Evolutionary conservation across 805 yeast species (phyloP), one percentile per base, ranked within the genome.

Genomic region (Candida odintsovae): DNA sequence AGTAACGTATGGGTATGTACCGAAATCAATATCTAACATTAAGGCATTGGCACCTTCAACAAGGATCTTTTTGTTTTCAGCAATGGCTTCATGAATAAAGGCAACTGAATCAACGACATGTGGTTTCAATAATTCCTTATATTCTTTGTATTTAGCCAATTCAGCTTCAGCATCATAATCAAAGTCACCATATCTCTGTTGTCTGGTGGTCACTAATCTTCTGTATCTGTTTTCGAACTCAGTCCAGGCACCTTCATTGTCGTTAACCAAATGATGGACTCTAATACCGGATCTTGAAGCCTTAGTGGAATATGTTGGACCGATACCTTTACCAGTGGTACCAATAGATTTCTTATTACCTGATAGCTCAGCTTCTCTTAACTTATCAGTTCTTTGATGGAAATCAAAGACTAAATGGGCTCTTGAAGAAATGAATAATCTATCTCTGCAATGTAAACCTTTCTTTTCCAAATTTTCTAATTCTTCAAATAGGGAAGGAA

Each of bases 1-100:
- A 9, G 99, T 94, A 49, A 94, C 99, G 62, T 80, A 94, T 40
- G 99, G 99, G 66, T 92, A 94, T 49, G 99, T 94, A 70, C 99
- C 99, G 63, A 87, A 92, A 69, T 94, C 99, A 55, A 94, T 78
- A 69, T 94, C 99, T 66, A 94, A 80, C 97, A 94, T 90, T 56
- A 94, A 75, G 22, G 99, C 99, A 63, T 94, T 94, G 49, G 99
- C 99, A 67, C 99, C 99, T 75, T 94, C 99, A 48, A 94, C 84
- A 55, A 94, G 75, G 49, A 94, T 88, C 69, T 85, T 87, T 75
- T 94, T 92, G 59, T 88, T 83, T 22, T 73, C 74, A 43, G 72
- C 72, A 41, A 94, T 67, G 10, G 97, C 96, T 51, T 73, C 71
- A 68, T 86, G 90, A 74, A 86, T 83, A 69, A 83, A 86, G 21